Base-by-base conservation (phyloP, 2,329 filamentous ascomycete genomes). In the Alternaria atra region DNA sequence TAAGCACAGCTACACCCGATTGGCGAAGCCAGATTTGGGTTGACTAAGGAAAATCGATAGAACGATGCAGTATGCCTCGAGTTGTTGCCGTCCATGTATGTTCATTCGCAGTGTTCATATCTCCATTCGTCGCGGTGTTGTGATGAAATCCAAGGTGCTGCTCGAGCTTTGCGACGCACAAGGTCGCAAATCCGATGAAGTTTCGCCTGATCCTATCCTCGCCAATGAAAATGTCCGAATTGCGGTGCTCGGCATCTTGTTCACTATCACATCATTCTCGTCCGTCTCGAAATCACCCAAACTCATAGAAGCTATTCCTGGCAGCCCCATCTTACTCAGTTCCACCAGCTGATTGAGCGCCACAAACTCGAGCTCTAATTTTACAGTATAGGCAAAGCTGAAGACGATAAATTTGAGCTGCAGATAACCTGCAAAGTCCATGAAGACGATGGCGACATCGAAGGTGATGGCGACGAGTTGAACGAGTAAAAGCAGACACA, bases 311-410 rank as follows among this genome's bases (percentile, higher is more conserved):
- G 8, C 13, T 13, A 48, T 47, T 23, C 57, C 51, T 25, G 51
- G n/a, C 25, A 54, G 30, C 3, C 55, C 55, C 37, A 58, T 39
- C 37, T 17, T 39, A 39, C 37, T 39, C 29, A 59, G 13, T n/a
- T 50, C 56, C 10, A 59, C 51, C 27, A 63, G 35, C 25, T 63
- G 56, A 43, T 84, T 79, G 23, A 87, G 72, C 48, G 87, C 80
- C 15, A 82, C 80, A 60, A 82, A 81, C 68, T 87, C 85, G 15
- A 85, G 76, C 65, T 84, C 83, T 25, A 84, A 72, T 67, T 81
- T 81, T 52, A 80, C 64, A 52, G 75, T 73, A 64, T 80, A 81
- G 12, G 77, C 71, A 13, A 80, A 76, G 23, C 54, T 68, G 54
- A 79, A 78, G 37, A 75, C 58, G 4, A 73, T 69, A 1, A 42